Conservation (phyloP, 306 rosid species). For the Vigna angularis region DNA sequence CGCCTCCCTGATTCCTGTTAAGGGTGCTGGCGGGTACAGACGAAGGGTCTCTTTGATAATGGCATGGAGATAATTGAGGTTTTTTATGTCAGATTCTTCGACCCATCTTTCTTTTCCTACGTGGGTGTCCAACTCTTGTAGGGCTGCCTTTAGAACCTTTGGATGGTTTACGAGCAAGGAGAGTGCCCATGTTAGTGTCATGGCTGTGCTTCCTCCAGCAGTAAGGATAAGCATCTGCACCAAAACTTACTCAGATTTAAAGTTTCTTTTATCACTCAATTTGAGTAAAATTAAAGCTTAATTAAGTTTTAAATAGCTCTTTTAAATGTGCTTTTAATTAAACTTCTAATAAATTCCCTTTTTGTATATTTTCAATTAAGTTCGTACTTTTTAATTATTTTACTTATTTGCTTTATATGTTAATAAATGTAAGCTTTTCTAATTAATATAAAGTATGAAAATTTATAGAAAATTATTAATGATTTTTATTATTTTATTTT, state of each 20-base stretch:
- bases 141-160: constrained; percentile 28
- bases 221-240: constrained; percentile 47
- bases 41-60: constrained; percentile 59
- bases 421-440: no score
- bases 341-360: no score
- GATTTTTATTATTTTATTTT: no score
- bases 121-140: constrained; percentile 45
- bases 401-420: no score
- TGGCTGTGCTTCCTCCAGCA: constrained; percentile 55
- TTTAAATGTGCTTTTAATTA: no score
- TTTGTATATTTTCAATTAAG: no score
- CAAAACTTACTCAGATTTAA: neutral
- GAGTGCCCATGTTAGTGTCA: constrained; percentile 54
- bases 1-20: constrained; percentile 58
- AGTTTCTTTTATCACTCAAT: neutral
- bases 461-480: no score
- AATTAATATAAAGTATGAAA: no score
- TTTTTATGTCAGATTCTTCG: constrained; percentile 46
- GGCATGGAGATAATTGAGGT: constrained; percentile 51
- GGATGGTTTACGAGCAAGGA: constrained; percentile 56
- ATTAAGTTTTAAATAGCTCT: no score
- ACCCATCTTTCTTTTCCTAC: constrained; percentile 54
- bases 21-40: constrained; percentile 60
- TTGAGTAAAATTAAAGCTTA: no score
- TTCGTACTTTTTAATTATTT: no score